Percentiles rank a stretch among this genome's conserved stretches.
These are phyloP conservation scores for Aspergillus carbonarius DNA, from an alignment of 2,329 filamentous ascomycete species.

Conservation along the genomic window DNA sequence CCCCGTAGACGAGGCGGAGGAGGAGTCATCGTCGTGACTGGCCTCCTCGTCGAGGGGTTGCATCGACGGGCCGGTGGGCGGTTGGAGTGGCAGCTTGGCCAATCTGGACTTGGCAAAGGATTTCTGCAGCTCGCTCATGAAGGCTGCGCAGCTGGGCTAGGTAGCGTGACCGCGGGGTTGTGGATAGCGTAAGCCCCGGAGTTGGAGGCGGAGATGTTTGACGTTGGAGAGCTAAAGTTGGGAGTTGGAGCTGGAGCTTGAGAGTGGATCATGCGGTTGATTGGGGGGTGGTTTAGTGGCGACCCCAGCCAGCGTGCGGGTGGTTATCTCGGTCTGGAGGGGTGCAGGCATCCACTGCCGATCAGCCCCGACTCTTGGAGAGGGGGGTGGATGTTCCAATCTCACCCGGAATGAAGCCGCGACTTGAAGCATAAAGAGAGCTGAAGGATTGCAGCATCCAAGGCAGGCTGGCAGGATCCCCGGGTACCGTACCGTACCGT, in stretches of 20 bases:
- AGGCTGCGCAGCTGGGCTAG: neutral
- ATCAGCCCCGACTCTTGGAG: neutral
- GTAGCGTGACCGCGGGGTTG: neutral
- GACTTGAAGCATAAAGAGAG: neutral
- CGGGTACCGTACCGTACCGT: no score
- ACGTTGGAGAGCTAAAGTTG: neutral
- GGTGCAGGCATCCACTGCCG: neutral
- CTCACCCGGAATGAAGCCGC: no score
- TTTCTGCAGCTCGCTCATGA: constrained; percentile 79
- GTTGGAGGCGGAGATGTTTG: neutral
- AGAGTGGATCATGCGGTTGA: constrained; percentile 5
- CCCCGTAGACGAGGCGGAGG: constrained; percentile 87
- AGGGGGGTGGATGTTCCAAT: neutral
- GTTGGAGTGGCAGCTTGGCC: constrained; percentile 59
- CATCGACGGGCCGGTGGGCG: constrained; percentile 46
- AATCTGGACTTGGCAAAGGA: constrained; percentile 76
- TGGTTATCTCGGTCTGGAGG: neutral
- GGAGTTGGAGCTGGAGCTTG: neutral
- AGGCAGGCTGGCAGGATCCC: no score
- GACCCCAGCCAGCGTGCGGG: neutral
- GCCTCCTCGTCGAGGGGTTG: constrained; percentile 27
- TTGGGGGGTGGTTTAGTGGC: neutral
- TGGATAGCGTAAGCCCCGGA: neutral
- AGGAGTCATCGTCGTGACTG: constrained; percentile 64
- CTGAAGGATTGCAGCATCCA: no score